Percentiles rank a stretch among this genome's conserved stretches.
phyloP scores from a whole-genome alignment of 1,284 basidiomycete species.

The Trichosporon asahii region DNA sequence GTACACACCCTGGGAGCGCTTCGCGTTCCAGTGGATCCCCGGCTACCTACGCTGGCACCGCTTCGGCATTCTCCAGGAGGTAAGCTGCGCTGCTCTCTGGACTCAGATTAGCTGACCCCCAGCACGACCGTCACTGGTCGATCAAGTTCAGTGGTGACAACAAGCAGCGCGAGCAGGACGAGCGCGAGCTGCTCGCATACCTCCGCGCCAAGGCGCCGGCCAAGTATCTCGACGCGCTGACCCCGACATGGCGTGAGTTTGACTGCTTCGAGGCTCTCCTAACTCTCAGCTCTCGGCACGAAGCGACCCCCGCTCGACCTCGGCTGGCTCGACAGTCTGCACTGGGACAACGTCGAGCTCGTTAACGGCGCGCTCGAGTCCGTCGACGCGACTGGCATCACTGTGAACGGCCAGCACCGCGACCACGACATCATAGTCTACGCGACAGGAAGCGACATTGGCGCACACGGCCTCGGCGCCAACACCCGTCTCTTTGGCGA shows the following conservation, averaged over 20 bases:
- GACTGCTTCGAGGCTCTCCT: not conserved
- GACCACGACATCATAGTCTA: constrained; percentile 15
- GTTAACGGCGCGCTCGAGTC: not conserved
- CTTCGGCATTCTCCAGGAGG: not conserved
- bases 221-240: constrained; percentile 12
- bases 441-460: constrained; percentile 6
- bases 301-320: constrained; percentile 10
- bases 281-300: constrained; percentile 1
- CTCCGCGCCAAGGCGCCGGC: constrained; percentile 4
- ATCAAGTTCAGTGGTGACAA: not conserved
- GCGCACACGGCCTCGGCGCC: constrained; percentile 7
- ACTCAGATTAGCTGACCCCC: not conserved
- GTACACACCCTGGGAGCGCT: not conserved
- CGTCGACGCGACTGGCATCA: not conserved
- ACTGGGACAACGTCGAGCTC: constrained; percentile 12
- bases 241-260: constrained; percentile 9
- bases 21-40: constrained; percentile 7
- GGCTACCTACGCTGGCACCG: constrained; percentile 7
- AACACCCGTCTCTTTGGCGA: not conserved
- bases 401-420: constrained; percentile 9
- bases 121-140: constrained; percentile 6
- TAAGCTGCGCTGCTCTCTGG: not conserved
- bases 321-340: constrained; percentile 6
- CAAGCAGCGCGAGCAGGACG: not conserved
- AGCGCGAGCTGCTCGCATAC: constrained; percentile 8